These are phyloP conservation scores for Fusarium mangiferae DNA, from an alignment of 2,329 filamentous ascomycete genomes.

Conservation along the genomic window DNA sequence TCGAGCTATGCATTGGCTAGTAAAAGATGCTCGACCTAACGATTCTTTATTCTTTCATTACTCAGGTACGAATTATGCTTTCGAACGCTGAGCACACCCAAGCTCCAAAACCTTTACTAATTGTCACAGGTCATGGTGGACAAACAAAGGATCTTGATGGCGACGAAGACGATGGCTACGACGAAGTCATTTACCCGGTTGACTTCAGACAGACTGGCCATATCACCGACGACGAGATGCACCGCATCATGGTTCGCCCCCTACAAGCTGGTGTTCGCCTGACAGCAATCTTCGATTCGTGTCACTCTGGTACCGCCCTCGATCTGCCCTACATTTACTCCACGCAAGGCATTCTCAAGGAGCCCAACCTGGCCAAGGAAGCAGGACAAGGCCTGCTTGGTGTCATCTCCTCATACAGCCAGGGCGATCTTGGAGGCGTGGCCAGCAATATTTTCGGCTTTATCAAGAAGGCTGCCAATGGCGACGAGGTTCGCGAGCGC, in stretches of 20 bases:
- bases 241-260: slow-evolving; percentile 74
- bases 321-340: slow-evolving; percentile 77
- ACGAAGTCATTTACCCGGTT: slow-evolving; percentile 86
- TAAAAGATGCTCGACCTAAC: slow-evolving; percentile 91
- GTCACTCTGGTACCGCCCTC: slow-evolving; percentile 73
- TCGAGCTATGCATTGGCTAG: slow-evolving; percentile 96
- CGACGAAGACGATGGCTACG: slow-evolving; percentile 83
- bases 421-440: slow-evolving; percentile 84
- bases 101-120: slow-evolving; percentile 8
- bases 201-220: slow-evolving; percentile 83
- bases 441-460: slow-evolving; percentile 82
- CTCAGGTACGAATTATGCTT: slow-evolving; percentile 71
- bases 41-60: slow-evolving; percentile 99
- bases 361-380: slow-evolving; percentile 75
- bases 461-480: slow-evolving; percentile 87
- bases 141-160: slow-evolving; percentile 83
- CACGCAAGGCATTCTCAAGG: slow-evolving; percentile 74
- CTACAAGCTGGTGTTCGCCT: slow-evolving; percentile 66
- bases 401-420: slow-evolving; percentile 67
- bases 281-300: slow-evolving; percentile 73
- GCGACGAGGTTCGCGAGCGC: slow-evolving; percentile 83
- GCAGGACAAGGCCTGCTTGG: slow-evolving; percentile 71
- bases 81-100: neutral
- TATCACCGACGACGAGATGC: slow-evolving; percentile 87
- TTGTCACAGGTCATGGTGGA: slow-evolving; percentile 74